Base-by-base conservation (phyloP, 345 rosid genomes). In the Euphorbia pulcherrima region DNA sequence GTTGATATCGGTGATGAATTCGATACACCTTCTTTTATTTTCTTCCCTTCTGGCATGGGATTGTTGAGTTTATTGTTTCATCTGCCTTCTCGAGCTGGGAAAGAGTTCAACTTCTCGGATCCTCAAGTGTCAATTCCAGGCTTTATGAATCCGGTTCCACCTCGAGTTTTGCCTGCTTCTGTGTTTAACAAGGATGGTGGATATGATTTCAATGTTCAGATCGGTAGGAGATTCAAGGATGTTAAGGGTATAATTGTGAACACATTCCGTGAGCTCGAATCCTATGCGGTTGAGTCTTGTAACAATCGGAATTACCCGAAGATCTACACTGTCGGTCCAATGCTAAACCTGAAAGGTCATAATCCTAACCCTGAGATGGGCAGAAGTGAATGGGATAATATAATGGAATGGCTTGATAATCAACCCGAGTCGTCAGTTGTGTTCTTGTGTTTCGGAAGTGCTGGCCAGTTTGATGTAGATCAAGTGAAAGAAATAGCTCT, bases 371-470 rank as follows among this genome's bases (percentile, higher is more conserved):
- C 62, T 4, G 53, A 55, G 5, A 54, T 68, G 53, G 48, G 40
- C 10, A 13, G 6, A 24, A 10, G 4, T 2, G 27, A 55, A 6
- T 56, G 37, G 53, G 30, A 41, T 4, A 24, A 68, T 53, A 55
- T 13, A 48, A 55, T 13, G 62, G 44, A 40, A 16, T 68, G 53
- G 62, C 62, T 68, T 6, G 65, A 67, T 28, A 30, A 68, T 0
- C 76, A 72, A 20, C 70, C 79, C 7, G 67, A 66, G 6, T 55
- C 61, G 27, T 76, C 76, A 0, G 72, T 71, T 3, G 57, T 71
- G 18, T 67, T 71, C 54, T 27, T 76, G 8, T 71, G 79, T 46
- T 76, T 76, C 35, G 79, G 79, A 20, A 71, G 75, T 40, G 29
- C 51, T 37, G 75, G 79, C 17, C 55, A 62, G 18, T 51, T 75